phyloP scores from a whole-genome alignment of 1,284 basidiomycete genomes.

The Exsudoporus floridanus region DNA sequence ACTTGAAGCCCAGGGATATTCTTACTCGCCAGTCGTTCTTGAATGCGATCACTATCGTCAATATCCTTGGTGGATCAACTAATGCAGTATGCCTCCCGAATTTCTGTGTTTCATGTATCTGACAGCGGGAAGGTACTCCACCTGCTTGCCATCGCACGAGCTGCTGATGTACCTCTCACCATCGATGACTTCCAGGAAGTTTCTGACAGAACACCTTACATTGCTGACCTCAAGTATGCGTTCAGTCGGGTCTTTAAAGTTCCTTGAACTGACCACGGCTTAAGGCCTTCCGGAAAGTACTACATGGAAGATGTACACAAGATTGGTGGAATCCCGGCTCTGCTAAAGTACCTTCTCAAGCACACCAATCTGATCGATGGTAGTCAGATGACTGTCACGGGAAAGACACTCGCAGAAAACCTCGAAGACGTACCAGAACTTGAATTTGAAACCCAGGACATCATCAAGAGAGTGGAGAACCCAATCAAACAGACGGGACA shows the following conservation, averaged over 20 bases:
- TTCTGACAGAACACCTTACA: conserved; percentile 87
- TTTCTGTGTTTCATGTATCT: not conserved
- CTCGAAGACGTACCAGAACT: conserved; percentile 78
- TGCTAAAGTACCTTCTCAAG: conserved; percentile 85
- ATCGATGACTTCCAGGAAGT: conserved; percentile 95
- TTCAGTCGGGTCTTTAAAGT: not conserved
- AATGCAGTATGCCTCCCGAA: conserved; percentile 65
- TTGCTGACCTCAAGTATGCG: conserved; percentile 84
- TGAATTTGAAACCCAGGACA: conserved; percentile 78
- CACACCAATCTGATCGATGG: conserved; percentile 89
- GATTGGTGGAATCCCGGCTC: conserved; percentile 84
- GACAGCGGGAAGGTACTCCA: conserved; percentile 69
- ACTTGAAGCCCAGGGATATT: conserved; percentile 92
- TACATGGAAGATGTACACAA: conserved; percentile 96
- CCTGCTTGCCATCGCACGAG: conserved; percentile 89
- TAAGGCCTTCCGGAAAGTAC: conserved; percentile 87
- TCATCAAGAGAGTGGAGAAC: conserved; percentile 75
- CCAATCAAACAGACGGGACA: conserved; percentile 95
- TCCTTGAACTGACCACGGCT: conserved; percentile 1
- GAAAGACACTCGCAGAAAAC: conserved; percentile 92
- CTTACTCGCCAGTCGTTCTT: conserved; percentile 88
- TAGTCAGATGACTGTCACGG: conserved; percentile 88
- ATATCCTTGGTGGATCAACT: conserved; percentile 87
- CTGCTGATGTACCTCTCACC: conserved; percentile 82
- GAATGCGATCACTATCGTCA: conserved; percentile 86